Conservation (phyloP, 805 yeast genomes). For the Saccharomycopsis malanga region DNA sequence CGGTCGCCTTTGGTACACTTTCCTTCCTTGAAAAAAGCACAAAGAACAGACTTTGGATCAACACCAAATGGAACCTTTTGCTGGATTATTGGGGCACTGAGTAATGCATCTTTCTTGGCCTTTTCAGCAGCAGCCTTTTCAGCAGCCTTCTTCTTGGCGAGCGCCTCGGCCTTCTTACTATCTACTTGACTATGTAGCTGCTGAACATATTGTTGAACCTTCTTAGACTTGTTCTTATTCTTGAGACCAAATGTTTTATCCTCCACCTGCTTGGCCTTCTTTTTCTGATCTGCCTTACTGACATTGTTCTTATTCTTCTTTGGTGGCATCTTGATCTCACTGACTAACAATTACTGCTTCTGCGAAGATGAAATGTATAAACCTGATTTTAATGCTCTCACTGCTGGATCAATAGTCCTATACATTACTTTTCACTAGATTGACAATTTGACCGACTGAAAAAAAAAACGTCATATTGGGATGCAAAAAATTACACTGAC, state of each 20-base stretch:
- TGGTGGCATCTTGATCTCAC: constrained; percentile 38
- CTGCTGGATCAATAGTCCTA: too few species aligned
- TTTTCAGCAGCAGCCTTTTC: constrained; percentile 88
- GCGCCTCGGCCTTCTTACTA: constrained; percentile 41
- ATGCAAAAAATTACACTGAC: too few species aligned
- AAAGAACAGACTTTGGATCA: constrained; percentile 89
- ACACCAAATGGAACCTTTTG: constrained; percentile 96
- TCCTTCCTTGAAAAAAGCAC: constrained; percentile 84
- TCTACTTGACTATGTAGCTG: constrained; percentile 61
- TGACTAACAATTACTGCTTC: too few species aligned
- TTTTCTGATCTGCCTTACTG: constrained; percentile 51
- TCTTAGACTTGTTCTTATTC: constrained; percentile 90
- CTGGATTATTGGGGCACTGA: constrained; percentile 51
- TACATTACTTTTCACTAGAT: too few species aligned
- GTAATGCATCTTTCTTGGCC: constrained; percentile 75
- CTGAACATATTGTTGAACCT: constrained; percentile 66
- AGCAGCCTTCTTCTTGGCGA: constrained; percentile 66
- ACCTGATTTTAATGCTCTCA: too few species aligned
- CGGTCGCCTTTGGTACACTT: constrained; percentile 71
- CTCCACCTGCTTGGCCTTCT: constrained; percentile 53
- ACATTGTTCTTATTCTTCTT: constrained; percentile 70
- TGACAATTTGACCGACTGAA: too few species aligned
- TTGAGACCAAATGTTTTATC: constrained; percentile 96
- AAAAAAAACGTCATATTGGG: too few species aligned
- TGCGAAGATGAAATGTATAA: too few species aligned